Percentiles rank a stretch among this genome's conserved stretches.
phyloP scores from a whole-genome alignment of 345 rosid species.

The Chamaenerion angustifolium region DNA sequence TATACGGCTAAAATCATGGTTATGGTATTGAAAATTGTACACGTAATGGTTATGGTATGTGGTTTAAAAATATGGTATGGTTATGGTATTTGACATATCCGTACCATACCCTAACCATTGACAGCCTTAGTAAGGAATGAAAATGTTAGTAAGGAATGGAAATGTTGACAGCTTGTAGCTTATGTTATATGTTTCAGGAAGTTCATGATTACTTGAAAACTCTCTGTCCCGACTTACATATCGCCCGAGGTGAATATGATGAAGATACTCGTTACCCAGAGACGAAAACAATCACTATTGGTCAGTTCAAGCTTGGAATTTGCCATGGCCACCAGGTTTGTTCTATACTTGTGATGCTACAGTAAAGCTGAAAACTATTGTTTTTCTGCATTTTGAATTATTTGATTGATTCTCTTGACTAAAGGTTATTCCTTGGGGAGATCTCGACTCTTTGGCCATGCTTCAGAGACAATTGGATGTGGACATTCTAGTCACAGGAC shows the following conservation, averaged over 20 bases:
- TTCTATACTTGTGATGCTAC: background rate
- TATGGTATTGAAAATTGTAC: too few species aligned
- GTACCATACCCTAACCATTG: too few species aligned
- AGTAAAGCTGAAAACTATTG: too few species aligned
- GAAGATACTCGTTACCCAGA: slow-evolving; percentile 78
- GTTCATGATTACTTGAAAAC: slow-evolving; percentile 88
- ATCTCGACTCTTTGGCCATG: slow-evolving; percentile 87
- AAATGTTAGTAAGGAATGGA: background rate
- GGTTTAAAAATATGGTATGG: too few species aligned
- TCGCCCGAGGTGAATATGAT: slow-evolving; percentile 75
- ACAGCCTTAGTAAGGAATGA: too few species aligned
- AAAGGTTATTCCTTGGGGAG: slow-evolving; percentile 98
- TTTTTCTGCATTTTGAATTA: background rate
- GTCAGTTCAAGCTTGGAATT: slow-evolving; percentile 85
- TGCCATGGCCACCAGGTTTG: slow-evolving; percentile 96
- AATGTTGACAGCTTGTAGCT: slow-evolving; percentile 2
- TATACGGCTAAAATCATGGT: too few species aligned
- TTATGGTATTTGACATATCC: too few species aligned
- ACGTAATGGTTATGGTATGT: too few species aligned
- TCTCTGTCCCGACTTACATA: slow-evolving; percentile 82
- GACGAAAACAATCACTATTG: slow-evolving; percentile 73
- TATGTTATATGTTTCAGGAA: slow-evolving; percentile 32
- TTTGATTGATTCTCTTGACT: background rate
- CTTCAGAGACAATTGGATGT: slow-evolving; percentile 91
- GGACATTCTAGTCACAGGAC: slow-evolving; percentile 90